Base-by-base conservation (phyloP, 257 asterid species). In the Solanum neorickii region DNA sequence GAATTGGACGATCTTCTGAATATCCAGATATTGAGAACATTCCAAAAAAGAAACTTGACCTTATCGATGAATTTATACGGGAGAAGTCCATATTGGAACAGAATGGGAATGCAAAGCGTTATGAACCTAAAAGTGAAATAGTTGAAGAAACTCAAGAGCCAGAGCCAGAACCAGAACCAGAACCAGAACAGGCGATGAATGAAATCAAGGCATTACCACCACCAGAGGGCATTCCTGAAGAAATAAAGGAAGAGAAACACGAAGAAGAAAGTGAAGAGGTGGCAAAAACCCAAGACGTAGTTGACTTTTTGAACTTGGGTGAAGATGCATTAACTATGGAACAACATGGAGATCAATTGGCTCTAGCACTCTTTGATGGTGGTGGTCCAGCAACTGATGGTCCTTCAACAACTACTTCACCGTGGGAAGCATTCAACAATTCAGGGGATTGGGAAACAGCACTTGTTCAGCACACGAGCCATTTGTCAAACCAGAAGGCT, bases 401-500 rank as follows among this genome's bases (percentile, higher is more conserved):
- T 44, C 86, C 91, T 1, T 87, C 90, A 9, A 87, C 89, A 23
- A 86, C 80, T 7, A n/a, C 96, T 66, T 77, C 91, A 5, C 95
- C 98, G 1, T 97, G 99, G 99, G 98, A 95, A 82, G 95, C 98
- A 15, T 95, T 94, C 91, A 89, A 87, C 5, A 96, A 92, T 11
- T 86, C 96, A 5, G 96, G 93, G 18, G 98, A 97, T 44, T 97
- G 99, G 99, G 99, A 97, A 42, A 87, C 91, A 2, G 88, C 94
- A 0, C 89, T 97, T 2, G 96, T 95, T 68, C 95, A 94, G 56
- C 90, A 98, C 9, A 91, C 94, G 9, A 95, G 98, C 90, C 96
- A 93, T 84, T 87, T 96, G 87, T 89, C 95, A 2, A 94, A 92
- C 92, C 98, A 94, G 72, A 92, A 92, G 86, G 89, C 91, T 12